These are phyloP conservation scores for Ballota nigra DNA, from an alignment of 257 asterid species.

Conservation along the genomic window DNA sequence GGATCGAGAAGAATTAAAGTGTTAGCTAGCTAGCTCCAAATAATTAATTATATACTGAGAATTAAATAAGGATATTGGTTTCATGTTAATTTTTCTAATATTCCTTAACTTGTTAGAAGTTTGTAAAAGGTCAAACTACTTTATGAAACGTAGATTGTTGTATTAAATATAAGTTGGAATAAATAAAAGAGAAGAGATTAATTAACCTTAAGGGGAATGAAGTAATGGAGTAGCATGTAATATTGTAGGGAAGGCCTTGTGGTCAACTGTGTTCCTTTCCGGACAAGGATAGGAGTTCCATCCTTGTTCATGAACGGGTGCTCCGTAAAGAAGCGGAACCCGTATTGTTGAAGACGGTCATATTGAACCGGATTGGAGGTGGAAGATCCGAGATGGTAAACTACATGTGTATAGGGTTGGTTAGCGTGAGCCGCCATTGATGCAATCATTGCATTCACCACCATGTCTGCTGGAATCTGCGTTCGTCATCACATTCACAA, in stretches of 20 bases:
- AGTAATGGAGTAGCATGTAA: slow-evolving; percentile 37
- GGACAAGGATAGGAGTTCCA: slow-evolving; percentile 40
- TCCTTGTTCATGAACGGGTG: slow-evolving; percentile 42
- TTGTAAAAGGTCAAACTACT: no score
- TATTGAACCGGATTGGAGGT: slow-evolving; percentile 38
- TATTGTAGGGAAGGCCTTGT: slow-evolving; percentile 35
- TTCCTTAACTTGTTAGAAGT: no score
- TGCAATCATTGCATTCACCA: slow-evolving; percentile 51
- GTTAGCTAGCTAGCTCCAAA: no score
- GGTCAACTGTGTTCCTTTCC: slow-evolving; percentile 22
- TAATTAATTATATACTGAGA: no score
- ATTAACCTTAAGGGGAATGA: slow-evolving; percentile 48
- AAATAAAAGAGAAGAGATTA: no score
- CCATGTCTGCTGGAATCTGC: slow-evolving; percentile 66
- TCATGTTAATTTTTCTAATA: no score
- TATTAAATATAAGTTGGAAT: no score
- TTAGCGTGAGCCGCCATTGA: slow-evolving; percentile 40
- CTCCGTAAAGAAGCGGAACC: slow-evolving; percentile 36
- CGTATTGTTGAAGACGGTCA: slow-evolving; percentile 17
- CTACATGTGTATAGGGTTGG: neutral
- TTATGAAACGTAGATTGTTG: no score
- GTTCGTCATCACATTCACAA: no score
- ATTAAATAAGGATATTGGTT: no score
- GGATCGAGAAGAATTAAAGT: neutral
- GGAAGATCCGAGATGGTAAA: slow-evolving; percentile 58